Evolutionary conservation across 495 filamentous ascomycete genomes (phyloP), one percentile per base, ranked within the genome.

Genomic region (Evernia prunastri): DNA sequence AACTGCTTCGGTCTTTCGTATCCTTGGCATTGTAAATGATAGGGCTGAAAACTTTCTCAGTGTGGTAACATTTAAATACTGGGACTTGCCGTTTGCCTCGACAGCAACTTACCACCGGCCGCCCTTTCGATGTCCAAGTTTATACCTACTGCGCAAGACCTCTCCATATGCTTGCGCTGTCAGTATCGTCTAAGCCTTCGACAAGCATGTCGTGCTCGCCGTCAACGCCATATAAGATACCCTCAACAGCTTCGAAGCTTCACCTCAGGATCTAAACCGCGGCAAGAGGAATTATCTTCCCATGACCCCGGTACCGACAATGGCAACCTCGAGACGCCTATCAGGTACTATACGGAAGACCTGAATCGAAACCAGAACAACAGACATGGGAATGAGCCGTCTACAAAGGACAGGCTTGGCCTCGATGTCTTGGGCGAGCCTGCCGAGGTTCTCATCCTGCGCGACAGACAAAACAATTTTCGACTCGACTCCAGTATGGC

Each of bases 361-460:
- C 12, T 43, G 17, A 36, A 8, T 54, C 36, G n/a, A 23, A 12
- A 49, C 20, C n/a, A 49, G n/a, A 18, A 33, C 9, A 13, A 37
- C 45, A 51, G 36, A 29, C 40, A 49, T n/a, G 27, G 42, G 8
- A 39, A 59, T 33, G 29, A 58, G n/a, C 40, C 40, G 20, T 20
- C 49, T 42, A 63, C 20, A 51, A 66, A 59, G 36, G 51, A 49
- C 25, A 60, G 27, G 35, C 69, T 80, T 31, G 70, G 65, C 54
- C 68, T 80, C n/a, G 60, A 74, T 37, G 56, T 73, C 2, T 64
- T 82, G 11, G 80, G 80, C 17, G 66, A 77, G 56, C 77, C 76
- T 0, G 78, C 71, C 10, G 69, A 81, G 58, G 75, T 81, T 7
- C 69, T 81, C 23, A 68, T 81, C 37, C 65, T 82, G 25, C 64